Evolutionary conservation across 768 basidiomycete genomes (phyloP).

Genomic region (Rubroboletus satanas): DNA sequence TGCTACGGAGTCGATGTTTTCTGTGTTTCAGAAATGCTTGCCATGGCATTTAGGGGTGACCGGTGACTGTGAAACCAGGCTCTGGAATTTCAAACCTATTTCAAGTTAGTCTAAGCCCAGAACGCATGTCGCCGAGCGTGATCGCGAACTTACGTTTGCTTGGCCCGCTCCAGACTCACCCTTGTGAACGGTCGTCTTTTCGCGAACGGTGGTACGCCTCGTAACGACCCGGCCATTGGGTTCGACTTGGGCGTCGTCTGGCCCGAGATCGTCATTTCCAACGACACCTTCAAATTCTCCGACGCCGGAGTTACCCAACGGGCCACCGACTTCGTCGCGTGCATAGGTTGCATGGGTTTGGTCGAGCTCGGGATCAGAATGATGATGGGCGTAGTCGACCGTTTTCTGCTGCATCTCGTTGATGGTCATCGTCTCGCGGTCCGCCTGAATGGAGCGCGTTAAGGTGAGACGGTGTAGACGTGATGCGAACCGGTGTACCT

Average conservation of each 20-base stretch:
- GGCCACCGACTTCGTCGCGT: slow-evolving; percentile 28
- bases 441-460: slow-evolving; percentile 18
- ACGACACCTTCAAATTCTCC: slow-evolving; percentile 31
- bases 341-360: slow-evolving; percentile 26
- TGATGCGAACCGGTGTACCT: slow-evolving; percentile 35
- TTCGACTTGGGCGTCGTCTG: slow-evolving; percentile 22
- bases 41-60: neutral
- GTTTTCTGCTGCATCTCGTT: slow-evolving; percentile 25
- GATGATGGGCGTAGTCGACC: slow-evolving; percentile 12
- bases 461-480: neutral
- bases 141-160: slow-evolving; percentile 13
- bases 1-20: neutral
- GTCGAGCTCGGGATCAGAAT: slow-evolving; percentile 15
- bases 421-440: slow-evolving; percentile 14
- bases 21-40: neutral
- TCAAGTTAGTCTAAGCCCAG: neutral
- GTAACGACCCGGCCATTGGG: slow-evolving; percentile 22
- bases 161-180: slow-evolving; percentile 9
- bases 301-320: slow-evolving; percentile 25
- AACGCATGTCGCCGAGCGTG: neutral
- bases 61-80: neutral
- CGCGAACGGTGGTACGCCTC: slow-evolving; percentile 10
- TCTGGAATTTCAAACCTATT: slow-evolving; percentile 12
- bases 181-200: slow-evolving; percentile 6
- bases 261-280: slow-evolving; percentile 28